A percentile compares a stretch with the other conserved stretches of the same genome.
phyloP scores from a whole-genome alignment of 2,329 filamentous ascomycete genomes.

The Bipolaris bicolor region DNA sequence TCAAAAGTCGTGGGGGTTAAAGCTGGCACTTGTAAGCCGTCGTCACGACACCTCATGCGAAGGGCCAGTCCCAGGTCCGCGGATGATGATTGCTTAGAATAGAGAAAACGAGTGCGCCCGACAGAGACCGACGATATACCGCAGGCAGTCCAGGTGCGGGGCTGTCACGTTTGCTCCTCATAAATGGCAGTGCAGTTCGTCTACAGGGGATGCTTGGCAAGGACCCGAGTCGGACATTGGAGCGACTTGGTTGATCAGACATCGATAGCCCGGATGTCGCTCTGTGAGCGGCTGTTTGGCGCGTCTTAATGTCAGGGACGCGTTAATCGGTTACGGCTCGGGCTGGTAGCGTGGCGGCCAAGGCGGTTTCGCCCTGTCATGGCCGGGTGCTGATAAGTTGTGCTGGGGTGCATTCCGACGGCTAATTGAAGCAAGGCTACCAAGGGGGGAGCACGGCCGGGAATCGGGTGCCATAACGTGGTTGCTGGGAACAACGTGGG shows the following conservation, averaged over 20 bases:
- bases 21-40: constrained; percentile 18
- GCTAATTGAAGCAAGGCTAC: not conserved
- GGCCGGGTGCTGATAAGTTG: no score
- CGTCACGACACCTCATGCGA: constrained; percentile 9
- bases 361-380: not conserved
- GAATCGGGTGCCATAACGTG: not conserved
- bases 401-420: not conserved
- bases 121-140: constrained; percentile 15
- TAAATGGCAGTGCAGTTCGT: constrained; percentile 1
- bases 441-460: not conserved
- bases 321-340: not conserved
- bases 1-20: constrained; percentile 9
- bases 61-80: constrained; percentile 7
- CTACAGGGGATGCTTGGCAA: constrained; percentile 4
- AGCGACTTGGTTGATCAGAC: not conserved
- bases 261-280: not conserved
- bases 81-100: constrained; percentile 6
- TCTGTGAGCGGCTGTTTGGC: constrained; percentile 1
- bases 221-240: not conserved
- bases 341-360: constrained; percentile 6
- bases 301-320: constrained; percentile 12
- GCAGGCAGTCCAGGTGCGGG: constrained; percentile 3
- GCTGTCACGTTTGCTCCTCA: not conserved
- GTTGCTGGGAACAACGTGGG: not conserved
- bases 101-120: not conserved